These are phyloP conservation scores for Gleditsia sinensis DNA, from an alignment of 306 rosid genomes.

Conservation along the genomic window DNA sequence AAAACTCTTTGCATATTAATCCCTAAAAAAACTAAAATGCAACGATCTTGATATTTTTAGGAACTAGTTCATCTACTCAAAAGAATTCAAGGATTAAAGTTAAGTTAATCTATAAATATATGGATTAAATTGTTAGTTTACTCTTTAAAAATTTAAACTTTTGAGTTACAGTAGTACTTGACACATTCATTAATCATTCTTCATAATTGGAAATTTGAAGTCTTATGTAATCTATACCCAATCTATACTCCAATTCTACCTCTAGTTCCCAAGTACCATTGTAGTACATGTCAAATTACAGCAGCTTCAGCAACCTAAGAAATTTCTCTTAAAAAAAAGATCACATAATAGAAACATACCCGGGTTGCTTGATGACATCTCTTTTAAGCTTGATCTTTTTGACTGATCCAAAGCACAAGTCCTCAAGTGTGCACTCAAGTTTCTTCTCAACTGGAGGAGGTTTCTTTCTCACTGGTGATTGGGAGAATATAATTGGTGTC, in stretches of 20 bases:
- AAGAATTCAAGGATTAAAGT: too few species aligned
- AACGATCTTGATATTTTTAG: too few species aligned
- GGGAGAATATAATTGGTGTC: slow-evolving; percentile 83
- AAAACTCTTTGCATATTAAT: too few species aligned
- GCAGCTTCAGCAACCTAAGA: background rate
- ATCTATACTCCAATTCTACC: background rate
- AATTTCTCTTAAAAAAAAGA: background rate
- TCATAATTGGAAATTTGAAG: background rate
- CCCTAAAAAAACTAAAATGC: too few species aligned
- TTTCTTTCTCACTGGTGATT: slow-evolving; percentile 60
- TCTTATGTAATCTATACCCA: background rate
- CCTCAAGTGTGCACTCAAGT: slow-evolving; percentile 71
- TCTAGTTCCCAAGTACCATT: background rate
- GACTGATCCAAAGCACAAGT: slow-evolving; percentile 67
- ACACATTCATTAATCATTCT: too few species aligned
- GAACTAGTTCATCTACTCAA: too few species aligned
- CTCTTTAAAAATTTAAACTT: too few species aligned
- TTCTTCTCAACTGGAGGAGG: slow-evolving; percentile 68
- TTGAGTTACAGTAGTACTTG: too few species aligned
- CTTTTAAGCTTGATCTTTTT: slow-evolving; percentile 74
- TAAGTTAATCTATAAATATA: too few species aligned
- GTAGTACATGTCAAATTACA: background rate
- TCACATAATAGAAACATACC: slow-evolving; percentile 51
- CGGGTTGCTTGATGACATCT: slow-evolving; percentile 62
- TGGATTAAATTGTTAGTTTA: too few species aligned